phyloP scores from a whole-genome alignment of 2,329 filamentous ascomycete genomes.

The Xylariaceae sp. region DNA sequence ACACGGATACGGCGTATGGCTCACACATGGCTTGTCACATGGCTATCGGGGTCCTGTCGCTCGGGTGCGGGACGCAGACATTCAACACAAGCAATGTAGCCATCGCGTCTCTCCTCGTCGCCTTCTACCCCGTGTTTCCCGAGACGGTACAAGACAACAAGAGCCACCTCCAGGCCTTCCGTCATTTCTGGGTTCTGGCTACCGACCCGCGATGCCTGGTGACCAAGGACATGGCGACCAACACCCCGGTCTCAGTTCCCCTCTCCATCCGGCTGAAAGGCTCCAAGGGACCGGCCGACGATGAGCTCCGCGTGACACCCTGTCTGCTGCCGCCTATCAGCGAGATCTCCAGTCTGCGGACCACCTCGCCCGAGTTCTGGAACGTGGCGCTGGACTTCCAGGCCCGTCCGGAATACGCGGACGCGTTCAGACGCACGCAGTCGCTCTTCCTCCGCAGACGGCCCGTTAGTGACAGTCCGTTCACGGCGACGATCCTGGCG shows the following conservation, averaged over 20 bases:
- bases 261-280: conserved; percentile 56
- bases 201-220: conserved; percentile 85
- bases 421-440: conserved; percentile 61
- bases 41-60: conserved; percentile 82
- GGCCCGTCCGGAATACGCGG: conserved; percentile 51
- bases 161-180: conserved; percentile 89
- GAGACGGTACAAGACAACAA: conserved; percentile 86
- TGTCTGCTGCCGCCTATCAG: conserved; percentile 58
- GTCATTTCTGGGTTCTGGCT: conserved; percentile 94
- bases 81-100: conserved; percentile 85
- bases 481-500: conserved; percentile 66
- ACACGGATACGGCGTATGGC: conserved; percentile 79
- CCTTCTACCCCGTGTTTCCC: conserved; percentile 92
- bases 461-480: conserved; percentile 59
- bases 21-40: conserved; percentile 90
- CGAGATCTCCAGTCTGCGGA: conserved; percentile 51
- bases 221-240: conserved; percentile 77
- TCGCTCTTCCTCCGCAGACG: conserved; percentile 68
- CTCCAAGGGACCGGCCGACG: conserved; percentile 8
- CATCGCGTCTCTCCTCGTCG: conserved; percentile 75
- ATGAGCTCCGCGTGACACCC: conserved; percentile 42
- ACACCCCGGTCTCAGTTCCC: conserved; percentile 67
- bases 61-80: conserved; percentile 87
- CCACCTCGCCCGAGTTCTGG: conserved; percentile 65
- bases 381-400: conserved; percentile 70